phyloP scores from a whole-genome alignment of 1,284 basidiomycete species.

The Malassezia globosa region DNA sequence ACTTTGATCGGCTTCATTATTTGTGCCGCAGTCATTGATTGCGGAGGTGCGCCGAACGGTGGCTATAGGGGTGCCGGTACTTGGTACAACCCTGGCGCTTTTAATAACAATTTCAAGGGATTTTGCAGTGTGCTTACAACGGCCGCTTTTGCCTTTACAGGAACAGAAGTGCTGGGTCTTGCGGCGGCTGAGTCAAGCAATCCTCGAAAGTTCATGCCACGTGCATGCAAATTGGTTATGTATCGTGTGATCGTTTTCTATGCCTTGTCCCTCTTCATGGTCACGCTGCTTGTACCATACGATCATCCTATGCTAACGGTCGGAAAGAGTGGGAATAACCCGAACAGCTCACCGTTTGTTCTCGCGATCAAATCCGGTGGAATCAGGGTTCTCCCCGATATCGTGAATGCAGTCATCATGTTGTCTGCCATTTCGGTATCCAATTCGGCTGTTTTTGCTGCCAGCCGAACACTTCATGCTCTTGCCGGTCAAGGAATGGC shows the following conservation, averaged over 20 bases:
- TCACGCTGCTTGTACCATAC: constrained; percentile 35
- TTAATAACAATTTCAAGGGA: constrained; percentile 48
- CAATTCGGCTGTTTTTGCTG: constrained; percentile 48
- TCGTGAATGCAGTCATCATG: constrained; percentile 51
- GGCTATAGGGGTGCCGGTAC: constrained; percentile 32
- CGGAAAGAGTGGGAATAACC: constrained; percentile 31
- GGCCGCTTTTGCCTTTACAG: constrained; percentile 72
- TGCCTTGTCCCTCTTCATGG: constrained; percentile 49
- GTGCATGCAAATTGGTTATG: constrained; percentile 29
- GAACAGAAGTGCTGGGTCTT: constrained; percentile 73
- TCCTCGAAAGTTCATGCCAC: constrained; percentile 44
- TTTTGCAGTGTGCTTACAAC: constrained; percentile 46
- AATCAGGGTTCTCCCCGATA: constrained; percentile 49
- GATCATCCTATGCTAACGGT: constrained; percentile 22
- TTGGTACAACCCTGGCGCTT: constrained; percentile 44
- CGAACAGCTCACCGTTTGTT: constrained; percentile 51
- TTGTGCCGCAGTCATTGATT: constrained; percentile 51
- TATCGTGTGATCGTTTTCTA: constrained; percentile 49
- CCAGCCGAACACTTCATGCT: constrained; percentile 47
- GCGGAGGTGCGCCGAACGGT: constrained; percentile 31
- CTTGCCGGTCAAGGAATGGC: constrained; percentile 48
- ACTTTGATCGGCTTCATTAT: constrained; percentile 54
- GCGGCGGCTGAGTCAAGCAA: constrained; percentile 58
- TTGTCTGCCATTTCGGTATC: constrained; percentile 48
- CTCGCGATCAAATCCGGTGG: constrained; percentile 49